A percentile compares a stretch with the other conserved stretches of the same genome.
phyloP scores from a whole-genome alignment of 805 yeast genomes.

The Cyberlindnera maclurae region DNA sequence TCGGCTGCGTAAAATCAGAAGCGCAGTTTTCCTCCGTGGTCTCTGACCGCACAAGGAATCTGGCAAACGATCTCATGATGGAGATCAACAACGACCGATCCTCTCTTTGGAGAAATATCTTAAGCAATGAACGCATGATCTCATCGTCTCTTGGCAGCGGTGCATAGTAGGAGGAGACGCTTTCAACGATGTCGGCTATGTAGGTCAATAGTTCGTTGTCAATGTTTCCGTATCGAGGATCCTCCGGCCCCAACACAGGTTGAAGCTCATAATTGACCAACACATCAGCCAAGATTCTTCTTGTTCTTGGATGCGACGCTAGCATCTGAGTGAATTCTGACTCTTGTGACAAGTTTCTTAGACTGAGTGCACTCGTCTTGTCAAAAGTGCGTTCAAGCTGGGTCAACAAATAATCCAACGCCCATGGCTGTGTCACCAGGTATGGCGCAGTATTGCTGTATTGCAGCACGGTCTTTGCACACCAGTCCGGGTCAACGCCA shows the following conservation, averaged over 20 bases:
- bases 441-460: slow-evolving; percentile 19
- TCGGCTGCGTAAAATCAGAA: slow-evolving; percentile 35
- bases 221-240: slow-evolving; percentile 16
- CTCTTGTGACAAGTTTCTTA: slow-evolving; percentile 82
- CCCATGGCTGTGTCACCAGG: slow-evolving; percentile 18
- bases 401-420: slow-evolving; percentile 17
- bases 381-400: slow-evolving; percentile 12
- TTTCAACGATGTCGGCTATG: slow-evolving; percentile 74
- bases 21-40: slow-evolving; percentile 42
- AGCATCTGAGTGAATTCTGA: slow-evolving; percentile 73
- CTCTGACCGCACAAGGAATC: slow-evolving; percentile 61
- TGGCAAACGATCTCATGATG: slow-evolving; percentile 67
- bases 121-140: slow-evolving; percentile 49
- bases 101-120: slow-evolving; percentile 40
- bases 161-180: slow-evolving; percentile 73
- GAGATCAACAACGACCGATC: slow-evolving; percentile 70
- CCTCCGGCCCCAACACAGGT: slow-evolving; percentile 16
- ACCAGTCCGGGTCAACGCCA: slow-evolving; percentile 22
- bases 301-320: slow-evolving; percentile 45
- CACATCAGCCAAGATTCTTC: slow-evolving; percentile 35
- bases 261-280: slow-evolving; percentile 28
- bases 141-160: slow-evolving; percentile 69
- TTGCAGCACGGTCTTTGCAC: slow-evolving; percentile 16
- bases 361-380: slow-evolving; percentile 35
- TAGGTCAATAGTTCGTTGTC: slow-evolving; percentile 58